Evolutionary conservation across 495 filamentous ascomycete genomes (phyloP), one percentile per base, ranked within the genome.

Genomic region (Hyaloscypha variabilis): DNA sequence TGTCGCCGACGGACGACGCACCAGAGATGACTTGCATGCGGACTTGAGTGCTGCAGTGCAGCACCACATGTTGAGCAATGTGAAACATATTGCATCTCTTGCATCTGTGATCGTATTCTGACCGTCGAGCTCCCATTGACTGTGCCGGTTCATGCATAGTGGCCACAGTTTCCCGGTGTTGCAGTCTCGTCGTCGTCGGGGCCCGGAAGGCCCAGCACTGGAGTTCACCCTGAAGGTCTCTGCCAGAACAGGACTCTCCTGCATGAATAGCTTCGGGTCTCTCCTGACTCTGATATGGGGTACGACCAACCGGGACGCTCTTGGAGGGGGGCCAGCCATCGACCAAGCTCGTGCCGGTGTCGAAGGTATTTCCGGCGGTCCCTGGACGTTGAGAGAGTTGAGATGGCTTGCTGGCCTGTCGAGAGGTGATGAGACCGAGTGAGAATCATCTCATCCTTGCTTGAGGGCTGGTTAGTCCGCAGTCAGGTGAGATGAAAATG

Each of bases 241-340:
- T 39, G 58, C 64, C 65, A 67, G 55, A 69, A 69, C n/a, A 25
- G 58, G 67, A 72, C 60, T 30, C 70, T 72, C 70, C 67, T 69
- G 70, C 70, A 72, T 72, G 67, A 69, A 69, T 69, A 60, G 65
- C 67, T 68, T 66, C 65, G 58, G 54, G 29, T 49, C 58, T 65
- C 55, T 66, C 66, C 65, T 67, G 52, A 34, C 24, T 66, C 19
- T 60, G 63, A 60, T 67, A 51, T 65, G 70, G 67, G 67, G 64
- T 65, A 68, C 55, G 66, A 55, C 69, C 66, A 71, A 64, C 69
- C 64, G 65, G 67, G 50, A 65, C 19, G 51, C 51, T 24, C 21
- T 54, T 54, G 51, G n/a, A 54, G 51, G 25, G 25, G 19, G 23
- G 51, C 3, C 17, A 17, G 11, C 39, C 19, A 4, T 46, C 39